Percentiles rank a stretch among this genome's conserved stretches.
Evolutionary conservation across 108 stramenopile species (phyloP).

Genomic region (Discostella pseudostelligera): DNA sequence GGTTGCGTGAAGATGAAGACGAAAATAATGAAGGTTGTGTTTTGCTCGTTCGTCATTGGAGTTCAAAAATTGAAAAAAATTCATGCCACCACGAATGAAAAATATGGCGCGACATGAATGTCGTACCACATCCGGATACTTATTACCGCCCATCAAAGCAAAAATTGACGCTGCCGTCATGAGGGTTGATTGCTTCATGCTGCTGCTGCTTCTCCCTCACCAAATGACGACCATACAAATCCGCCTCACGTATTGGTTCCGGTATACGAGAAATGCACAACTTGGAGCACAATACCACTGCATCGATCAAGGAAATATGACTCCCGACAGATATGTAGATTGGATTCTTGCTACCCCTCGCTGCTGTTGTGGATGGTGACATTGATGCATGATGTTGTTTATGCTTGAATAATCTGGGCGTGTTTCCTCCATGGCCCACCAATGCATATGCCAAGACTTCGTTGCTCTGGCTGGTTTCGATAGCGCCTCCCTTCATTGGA

Average conservation of each 20-base stretch:
- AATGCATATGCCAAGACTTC: slow-evolving; percentile 51
- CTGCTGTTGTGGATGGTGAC: neutral
- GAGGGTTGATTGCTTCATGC: too few species aligned
- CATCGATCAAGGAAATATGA: slow-evolving; percentile 49
- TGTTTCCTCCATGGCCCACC: slow-evolving; percentile 62
- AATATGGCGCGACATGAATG: too few species aligned
- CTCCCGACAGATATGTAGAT: slow-evolving; percentile 69
- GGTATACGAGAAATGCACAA: slow-evolving; percentile 55
- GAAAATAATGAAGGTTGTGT: too few species aligned
- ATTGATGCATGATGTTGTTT: neutral
- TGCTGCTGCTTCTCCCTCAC: slow-evolving; percentile 34
- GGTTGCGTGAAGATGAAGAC: too few species aligned
- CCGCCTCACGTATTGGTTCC: slow-evolving; percentile 73
- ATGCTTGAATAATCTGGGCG: neutral
- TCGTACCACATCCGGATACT: too few species aligned
- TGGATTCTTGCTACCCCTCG: slow-evolving; percentile 51
- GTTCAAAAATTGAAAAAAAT: too few species aligned
- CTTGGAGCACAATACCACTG: slow-evolving; percentile 41
- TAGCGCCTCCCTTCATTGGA: slow-evolving; percentile 28
- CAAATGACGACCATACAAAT: slow-evolving; percentile 58
- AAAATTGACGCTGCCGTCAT: too few species aligned
- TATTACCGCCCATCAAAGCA: too few species aligned
- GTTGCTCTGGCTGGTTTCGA: neutral
- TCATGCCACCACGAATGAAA: too few species aligned
- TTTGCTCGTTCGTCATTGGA: too few species aligned